phyloP scores from a whole-genome alignment of 345 rosid genomes.

The Hypericum perforatum region DNA sequence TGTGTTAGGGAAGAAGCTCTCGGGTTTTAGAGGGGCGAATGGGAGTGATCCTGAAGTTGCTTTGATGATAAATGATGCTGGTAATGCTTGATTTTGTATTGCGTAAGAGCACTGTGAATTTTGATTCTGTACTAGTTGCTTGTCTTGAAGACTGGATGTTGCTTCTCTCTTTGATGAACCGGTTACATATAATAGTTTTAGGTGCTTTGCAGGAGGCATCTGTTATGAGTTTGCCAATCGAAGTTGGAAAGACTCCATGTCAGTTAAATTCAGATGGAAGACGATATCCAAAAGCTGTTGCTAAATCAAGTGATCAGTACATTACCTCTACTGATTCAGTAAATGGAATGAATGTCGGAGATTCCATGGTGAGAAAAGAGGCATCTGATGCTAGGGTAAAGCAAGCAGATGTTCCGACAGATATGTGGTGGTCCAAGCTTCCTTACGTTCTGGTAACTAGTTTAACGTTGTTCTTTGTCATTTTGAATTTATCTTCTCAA shows the following conservation, averaged over 20 bases:
- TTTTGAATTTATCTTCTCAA: not conserved
- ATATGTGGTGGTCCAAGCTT: constrained; percentile 71
- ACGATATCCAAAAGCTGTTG: constrained; percentile 8
- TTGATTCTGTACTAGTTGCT: too few species aligned
- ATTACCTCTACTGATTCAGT: constrained; percentile 13
- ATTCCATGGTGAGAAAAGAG: constrained; percentile 13
- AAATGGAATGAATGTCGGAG: constrained; percentile 21
- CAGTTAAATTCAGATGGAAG: constrained; percentile 10
- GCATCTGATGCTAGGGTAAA: constrained; percentile 18
- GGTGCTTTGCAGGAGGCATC: constrained; percentile 34
- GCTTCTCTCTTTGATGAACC: not conserved
- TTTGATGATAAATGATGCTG: too few species aligned
- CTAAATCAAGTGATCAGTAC: constrained; percentile 18
- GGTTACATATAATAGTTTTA: constrained; percentile 18
- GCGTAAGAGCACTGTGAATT: too few species aligned
- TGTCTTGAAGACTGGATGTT: too few species aligned
- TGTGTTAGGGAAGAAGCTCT: too few species aligned
- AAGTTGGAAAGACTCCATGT: constrained; percentile 20
- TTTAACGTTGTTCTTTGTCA: not conserved
- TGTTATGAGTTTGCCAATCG: constrained; percentile 15
- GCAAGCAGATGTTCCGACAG: constrained; percentile 18
- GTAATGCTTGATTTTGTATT: too few species aligned
- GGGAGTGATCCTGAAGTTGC: constrained; percentile 5
- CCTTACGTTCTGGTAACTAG: constrained; percentile 56
- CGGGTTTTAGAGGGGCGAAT: constrained; percentile 13